These are phyloP conservation scores for Neurospora sp. DNA, from an alignment of 495 filamentous ascomycete genomes.

Conservation along the genomic window DNA sequence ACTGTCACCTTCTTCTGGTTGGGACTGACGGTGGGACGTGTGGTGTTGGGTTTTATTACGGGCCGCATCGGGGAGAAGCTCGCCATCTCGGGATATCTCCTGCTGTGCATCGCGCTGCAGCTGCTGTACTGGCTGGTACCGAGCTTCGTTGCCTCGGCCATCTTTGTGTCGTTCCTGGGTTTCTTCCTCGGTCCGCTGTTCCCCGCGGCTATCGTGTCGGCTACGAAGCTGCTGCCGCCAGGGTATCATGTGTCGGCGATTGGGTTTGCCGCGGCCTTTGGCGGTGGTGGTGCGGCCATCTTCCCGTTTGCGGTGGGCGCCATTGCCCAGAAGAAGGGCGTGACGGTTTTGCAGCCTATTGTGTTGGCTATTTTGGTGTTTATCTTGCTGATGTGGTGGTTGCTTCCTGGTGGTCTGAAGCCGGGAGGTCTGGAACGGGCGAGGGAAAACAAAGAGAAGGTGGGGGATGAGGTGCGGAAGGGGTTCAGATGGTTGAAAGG, in stretches of 20 bases:
- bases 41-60: slow-evolving; percentile 60
- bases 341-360: slow-evolving; percentile 69
- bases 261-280: slow-evolving; percentile 75
- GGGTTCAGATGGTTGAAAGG: slow-evolving; percentile 7
- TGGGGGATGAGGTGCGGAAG: slow-evolving; percentile 14
- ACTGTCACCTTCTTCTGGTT: slow-evolving; percentile 80
- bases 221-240: slow-evolving; percentile 71
- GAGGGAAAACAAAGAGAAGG: slow-evolving; percentile 20
- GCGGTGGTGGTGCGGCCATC: slow-evolving; percentile 66
- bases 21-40: slow-evolving; percentile 66
- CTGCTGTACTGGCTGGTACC: slow-evolving; percentile 78
- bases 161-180: slow-evolving; percentile 65
- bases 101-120: slow-evolving; percentile 56
- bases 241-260: slow-evolving; percentile 74
- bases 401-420: slow-evolving; percentile 20
- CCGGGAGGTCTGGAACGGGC: slow-evolving; percentile 24
- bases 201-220: slow-evolving; percentile 66
- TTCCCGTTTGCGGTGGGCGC: slow-evolving; percentile 81
- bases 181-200: slow-evolving; percentile 75
- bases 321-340: slow-evolving; percentile 71
- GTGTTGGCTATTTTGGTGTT: slow-evolving; percentile 55
- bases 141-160: slow-evolving; percentile 59
- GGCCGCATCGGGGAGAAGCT: slow-evolving; percentile 62
- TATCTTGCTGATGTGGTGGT: slow-evolving; percentile 46
- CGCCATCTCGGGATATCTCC: slow-evolving; percentile 49